A percentile compares a stretch with the other conserved stretches of the same genome.
phyloP scores from a whole-genome alignment of 257 asterid species.

The Fraxinus cuspidata region DNA sequence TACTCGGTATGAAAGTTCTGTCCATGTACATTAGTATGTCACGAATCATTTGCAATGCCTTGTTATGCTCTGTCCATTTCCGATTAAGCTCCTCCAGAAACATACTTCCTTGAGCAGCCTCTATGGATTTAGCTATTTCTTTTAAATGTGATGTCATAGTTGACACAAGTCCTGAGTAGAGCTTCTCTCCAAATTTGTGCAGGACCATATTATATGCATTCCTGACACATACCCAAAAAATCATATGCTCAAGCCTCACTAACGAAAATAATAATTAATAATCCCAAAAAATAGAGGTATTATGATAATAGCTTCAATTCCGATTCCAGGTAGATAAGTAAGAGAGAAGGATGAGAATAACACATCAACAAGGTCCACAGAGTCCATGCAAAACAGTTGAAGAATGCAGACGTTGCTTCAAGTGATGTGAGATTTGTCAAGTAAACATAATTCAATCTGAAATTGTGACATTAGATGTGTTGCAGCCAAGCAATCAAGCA shows the following conservation, averaged over 20 bases:
- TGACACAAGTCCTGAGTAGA: slow-evolving; percentile 40
- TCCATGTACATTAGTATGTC: slow-evolving; percentile 44
- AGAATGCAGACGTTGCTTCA: neutral
- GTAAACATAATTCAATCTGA: neutral
- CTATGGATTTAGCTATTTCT: slow-evolving; percentile 35
- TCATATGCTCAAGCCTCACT: neutral
- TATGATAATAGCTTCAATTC: neutral
- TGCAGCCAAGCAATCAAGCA: neutral
- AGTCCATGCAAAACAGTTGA: neutral
- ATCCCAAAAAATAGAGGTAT: neutral
- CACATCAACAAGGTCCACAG: neutral
- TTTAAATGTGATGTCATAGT: slow-evolving; percentile 40
- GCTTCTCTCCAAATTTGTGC: slow-evolving; percentile 41
- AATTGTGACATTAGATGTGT: neutral
- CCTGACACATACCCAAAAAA: slow-evolving; percentile 20
- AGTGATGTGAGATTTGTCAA: neutral
- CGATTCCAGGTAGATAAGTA: neutral
- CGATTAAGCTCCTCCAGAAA: slow-evolving; percentile 39
- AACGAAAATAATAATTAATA: neutral
- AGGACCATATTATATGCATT: slow-evolving; percentile 45
- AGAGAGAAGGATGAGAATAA: neutral
- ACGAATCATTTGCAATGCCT: slow-evolving; percentile 44
- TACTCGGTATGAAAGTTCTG: slow-evolving; percentile 37
- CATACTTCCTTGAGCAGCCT: slow-evolving; percentile 34
- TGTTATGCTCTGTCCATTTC: slow-evolving; percentile 40